Base-by-base conservation (phyloP, 192 early-diverging fungal genomes). In the Phycomyces nitens region DNA sequence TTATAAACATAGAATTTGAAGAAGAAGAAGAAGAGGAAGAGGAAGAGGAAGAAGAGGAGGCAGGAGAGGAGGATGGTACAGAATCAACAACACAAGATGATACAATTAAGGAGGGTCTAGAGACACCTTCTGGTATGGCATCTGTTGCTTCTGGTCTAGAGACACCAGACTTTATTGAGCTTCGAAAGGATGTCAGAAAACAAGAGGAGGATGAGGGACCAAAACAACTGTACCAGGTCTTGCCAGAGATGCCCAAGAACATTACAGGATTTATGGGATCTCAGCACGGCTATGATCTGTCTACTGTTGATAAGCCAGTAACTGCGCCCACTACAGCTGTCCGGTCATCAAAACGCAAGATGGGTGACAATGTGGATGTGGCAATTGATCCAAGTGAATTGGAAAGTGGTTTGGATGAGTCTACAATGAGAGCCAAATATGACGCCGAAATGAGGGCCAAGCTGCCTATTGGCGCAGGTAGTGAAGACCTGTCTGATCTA, bases 231-330 rank as follows among this genome's bases (percentile, higher is more conserved):
- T 97, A 96, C 74, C 90, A 85, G n/a, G 87, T 99, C n/a, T 62
- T 99, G 23, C 91, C 90, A 23, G 84, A 94, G 60, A 81, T 83
- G 39, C 80, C 88, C 44, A 76, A 81, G 11, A 68, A 74, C 41
- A 78, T 89, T 56, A 80, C 84, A 1, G 93, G 90, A 11, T 92
- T 99, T 69, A 97, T 99, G 96, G 96, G 93, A 20, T 93, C 92
- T 38, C 86, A 92, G 67, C 94, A 93, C 68, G 88, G 88, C 3
- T 99, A 99, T 65, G 90, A 95, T 63, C 65, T 98, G 21, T 70
- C 79, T 27, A 63, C 75, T 21, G 75, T 75, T 3, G 72, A 78
- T 7, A 74, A 81, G 1, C 68, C 79, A 26, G 72, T 62, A 20
- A 42, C 72, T 21, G 77, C 77, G 27, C 76, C 77, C n/a, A 76